Percentiles rank a stretch among this genome's conserved stretches.
Conservation (phyloP, 1,284 basidiomycete genomes). For the Trichosporon coremiiforme region DNA sequence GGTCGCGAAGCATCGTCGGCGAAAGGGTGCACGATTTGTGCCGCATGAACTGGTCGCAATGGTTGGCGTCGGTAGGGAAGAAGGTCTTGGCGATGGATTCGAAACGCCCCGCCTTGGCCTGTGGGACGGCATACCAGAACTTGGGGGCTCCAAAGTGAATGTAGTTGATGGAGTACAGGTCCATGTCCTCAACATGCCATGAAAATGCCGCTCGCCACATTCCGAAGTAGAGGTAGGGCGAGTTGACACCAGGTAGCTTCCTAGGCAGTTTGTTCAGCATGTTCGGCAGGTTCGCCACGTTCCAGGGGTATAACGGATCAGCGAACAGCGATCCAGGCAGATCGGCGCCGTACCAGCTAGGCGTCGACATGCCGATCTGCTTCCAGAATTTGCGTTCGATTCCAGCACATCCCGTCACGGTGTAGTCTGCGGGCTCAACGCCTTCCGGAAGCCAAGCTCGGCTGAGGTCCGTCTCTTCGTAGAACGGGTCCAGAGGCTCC, state of each 20-base stretch:
- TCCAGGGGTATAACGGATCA: slow-evolving; percentile 80
- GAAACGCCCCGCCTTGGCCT: slow-evolving; percentile 72
- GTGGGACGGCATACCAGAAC: slow-evolving; percentile 94
- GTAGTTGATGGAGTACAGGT: slow-evolving; percentile 97
- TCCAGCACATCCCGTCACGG: slow-evolving; percentile 77
- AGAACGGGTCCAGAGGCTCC: slow-evolving; percentile 58
- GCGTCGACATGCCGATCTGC: slow-evolving; percentile 69
- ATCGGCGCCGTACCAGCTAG: slow-evolving; percentile 98
- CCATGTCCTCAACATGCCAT: slow-evolving; percentile 98
- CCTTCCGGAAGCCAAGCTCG: slow-evolving; percentile 75
- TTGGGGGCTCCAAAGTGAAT: slow-evolving; percentile 98
- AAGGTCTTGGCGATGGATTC: slow-evolving; percentile 68
- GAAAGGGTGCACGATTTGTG: slow-evolving; percentile 97
- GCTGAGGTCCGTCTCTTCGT: slow-evolving; percentile 69
- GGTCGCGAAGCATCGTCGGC: slow-evolving; percentile 75
- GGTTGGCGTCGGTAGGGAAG: slow-evolving; percentile 79
- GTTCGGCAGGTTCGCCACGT: slow-evolving; percentile 87
- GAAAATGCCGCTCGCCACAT: slow-evolving; percentile 99
- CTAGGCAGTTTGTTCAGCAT: slow-evolving; percentile 71
- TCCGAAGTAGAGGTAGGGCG: slow-evolving; percentile 96
- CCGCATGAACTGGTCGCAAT: slow-evolving; percentile 89
- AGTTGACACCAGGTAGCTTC: slow-evolving; percentile 87
- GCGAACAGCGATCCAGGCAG: slow-evolving; percentile 81
- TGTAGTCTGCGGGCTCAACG: slow-evolving; percentile 73
- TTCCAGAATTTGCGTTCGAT: slow-evolving; percentile 93